phyloP scores from a whole-genome alignment of 169 alveolate species.

The Cryptosporidium baileyi region DNA sequence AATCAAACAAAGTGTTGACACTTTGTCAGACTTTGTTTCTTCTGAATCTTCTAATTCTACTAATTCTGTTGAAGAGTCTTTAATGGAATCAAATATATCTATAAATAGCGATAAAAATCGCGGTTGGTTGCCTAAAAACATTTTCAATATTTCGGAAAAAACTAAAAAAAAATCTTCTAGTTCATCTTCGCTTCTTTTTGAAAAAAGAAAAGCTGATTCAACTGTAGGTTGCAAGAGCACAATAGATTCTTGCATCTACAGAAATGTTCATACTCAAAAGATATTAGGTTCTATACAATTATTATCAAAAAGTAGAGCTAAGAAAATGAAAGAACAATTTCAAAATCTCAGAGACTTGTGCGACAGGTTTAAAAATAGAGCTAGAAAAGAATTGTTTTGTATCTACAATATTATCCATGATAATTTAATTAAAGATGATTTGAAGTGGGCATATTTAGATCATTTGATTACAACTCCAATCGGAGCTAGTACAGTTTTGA shows the following conservation, averaged over 20 bases:
- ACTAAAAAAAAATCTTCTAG: neutral
- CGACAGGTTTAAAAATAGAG: constrained; percentile 30
- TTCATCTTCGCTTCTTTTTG: neutral
- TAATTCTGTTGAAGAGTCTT: neutral
- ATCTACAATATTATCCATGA: constrained; percentile 53
- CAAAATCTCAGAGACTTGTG: constrained; percentile 48
- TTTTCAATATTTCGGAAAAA: neutral
- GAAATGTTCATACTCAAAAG: constrained; percentile 56
- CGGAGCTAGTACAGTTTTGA: constrained; percentile 61
- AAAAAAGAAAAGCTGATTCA: constrained; percentile 10
- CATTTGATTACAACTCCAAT: constrained; percentile 50
- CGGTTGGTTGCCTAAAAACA: neutral
- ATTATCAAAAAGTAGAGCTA: constrained; percentile 25
- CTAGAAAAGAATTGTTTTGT: constrained; percentile 57
- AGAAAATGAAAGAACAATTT: constrained; percentile 60
- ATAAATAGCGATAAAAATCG: neutral
- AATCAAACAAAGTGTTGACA: neutral
- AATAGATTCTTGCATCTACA: constrained; percentile 59
- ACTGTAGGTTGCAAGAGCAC: constrained; percentile 61
- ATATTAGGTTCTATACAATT: constrained; percentile 40
- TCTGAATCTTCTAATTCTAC: constrained; percentile 34
- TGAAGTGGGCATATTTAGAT: constrained; percentile 65
- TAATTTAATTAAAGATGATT: constrained; percentile 33
- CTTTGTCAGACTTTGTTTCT: constrained; percentile 53
- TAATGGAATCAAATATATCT: neutral